Evolutionary conservation across 140 eudicot species (phyloP).

Genomic region (Ambrosia hybrid): DNA sequence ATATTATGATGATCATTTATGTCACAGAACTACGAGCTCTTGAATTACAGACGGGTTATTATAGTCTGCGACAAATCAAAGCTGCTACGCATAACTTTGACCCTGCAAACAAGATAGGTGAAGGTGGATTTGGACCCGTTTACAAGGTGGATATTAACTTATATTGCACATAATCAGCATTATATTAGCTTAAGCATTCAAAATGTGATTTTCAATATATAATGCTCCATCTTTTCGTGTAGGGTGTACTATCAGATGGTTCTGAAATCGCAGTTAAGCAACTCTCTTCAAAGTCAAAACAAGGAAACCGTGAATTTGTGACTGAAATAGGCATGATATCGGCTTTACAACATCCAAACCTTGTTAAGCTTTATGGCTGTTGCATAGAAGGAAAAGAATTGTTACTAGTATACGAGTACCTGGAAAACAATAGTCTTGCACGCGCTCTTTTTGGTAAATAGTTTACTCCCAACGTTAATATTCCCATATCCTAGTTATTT

Average conservation of each 20-base stretch:
- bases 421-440: conserved; percentile 57
- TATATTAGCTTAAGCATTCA: conserved; percentile 10
- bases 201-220: neutral
- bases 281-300: conserved; percentile 56
- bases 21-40: conserved; percentile 72
- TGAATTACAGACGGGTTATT: conserved; percentile 70
- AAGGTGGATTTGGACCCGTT: conserved; percentile 95
- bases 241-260: conserved; percentile 52
- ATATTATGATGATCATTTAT: conserved; percentile 2
- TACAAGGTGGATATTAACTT: conserved; percentile 58
- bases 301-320: conserved; percentile 58
- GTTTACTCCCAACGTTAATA: neutral
- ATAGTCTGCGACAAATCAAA: conserved; percentile 69
- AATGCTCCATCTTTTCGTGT: neutral
- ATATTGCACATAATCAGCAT: neutral
- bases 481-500: neutral
- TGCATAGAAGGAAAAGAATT: conserved; percentile 58
- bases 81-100: conserved; percentile 78
- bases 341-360: conserved; percentile 55
- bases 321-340: conserved; percentile 62
- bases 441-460: conserved; percentile 59
- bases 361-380: conserved; percentile 53
- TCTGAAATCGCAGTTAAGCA: conserved; percentile 54
- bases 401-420: conserved; percentile 48
- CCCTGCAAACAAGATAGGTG: conserved; percentile 75